These are phyloP conservation scores for Kuraishia borneana DNA, from an alignment of 805 yeast species.

Conservation along the genomic window DNA sequence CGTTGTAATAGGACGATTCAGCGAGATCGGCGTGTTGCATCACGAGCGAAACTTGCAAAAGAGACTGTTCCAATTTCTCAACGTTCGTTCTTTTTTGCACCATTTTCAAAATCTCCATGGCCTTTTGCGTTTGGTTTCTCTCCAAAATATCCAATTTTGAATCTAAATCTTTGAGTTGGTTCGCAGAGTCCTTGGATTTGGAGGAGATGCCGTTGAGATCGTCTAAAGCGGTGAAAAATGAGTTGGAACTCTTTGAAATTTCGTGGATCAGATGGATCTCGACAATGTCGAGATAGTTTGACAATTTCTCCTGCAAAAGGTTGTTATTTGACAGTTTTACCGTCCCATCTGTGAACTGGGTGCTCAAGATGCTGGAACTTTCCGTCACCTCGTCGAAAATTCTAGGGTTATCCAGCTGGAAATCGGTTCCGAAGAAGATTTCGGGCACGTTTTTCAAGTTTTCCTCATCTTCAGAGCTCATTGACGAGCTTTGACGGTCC, in stretches of 20 bases:
- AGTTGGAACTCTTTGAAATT: constrained; percentile 73
- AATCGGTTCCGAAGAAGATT: constrained; percentile 55
- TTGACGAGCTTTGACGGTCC: constrained; percentile 6
- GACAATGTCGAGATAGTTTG: constrained; percentile 74
- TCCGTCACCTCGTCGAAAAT: constrained; percentile 67
- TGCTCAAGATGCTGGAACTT: constrained; percentile 31
- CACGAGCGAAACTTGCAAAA: constrained; percentile 40
- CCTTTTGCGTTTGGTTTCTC: constrained; percentile 34
- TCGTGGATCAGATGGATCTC: constrained; percentile 75
- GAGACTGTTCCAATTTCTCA: constrained; percentile 48
- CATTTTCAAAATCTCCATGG: constrained; percentile 36
- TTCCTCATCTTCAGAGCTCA: constrained; percentile 4
- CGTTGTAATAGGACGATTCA: constrained; percentile 29
- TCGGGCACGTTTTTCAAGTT: constrained; percentile 46
- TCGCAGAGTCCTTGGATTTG: constrained; percentile 40
- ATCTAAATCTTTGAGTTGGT: constrained; percentile 33
- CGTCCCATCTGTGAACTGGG: constrained; percentile 18
- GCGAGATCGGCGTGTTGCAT: constrained; percentile 37
- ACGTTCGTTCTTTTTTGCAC: constrained; percentile 47
- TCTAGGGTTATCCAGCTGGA: constrained; percentile 82
- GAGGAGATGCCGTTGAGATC: constrained; percentile 58
- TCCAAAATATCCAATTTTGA: constrained; percentile 34
- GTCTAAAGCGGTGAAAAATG: constrained; percentile 76
- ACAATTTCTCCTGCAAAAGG: constrained; percentile 62
- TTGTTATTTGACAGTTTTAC: constrained; percentile 37